Evolutionary conservation across 371 early-diverging fungal genomes (phyloP), one percentile per base, ranked within the genome.

Genomic region (Circinella minor): DNA sequence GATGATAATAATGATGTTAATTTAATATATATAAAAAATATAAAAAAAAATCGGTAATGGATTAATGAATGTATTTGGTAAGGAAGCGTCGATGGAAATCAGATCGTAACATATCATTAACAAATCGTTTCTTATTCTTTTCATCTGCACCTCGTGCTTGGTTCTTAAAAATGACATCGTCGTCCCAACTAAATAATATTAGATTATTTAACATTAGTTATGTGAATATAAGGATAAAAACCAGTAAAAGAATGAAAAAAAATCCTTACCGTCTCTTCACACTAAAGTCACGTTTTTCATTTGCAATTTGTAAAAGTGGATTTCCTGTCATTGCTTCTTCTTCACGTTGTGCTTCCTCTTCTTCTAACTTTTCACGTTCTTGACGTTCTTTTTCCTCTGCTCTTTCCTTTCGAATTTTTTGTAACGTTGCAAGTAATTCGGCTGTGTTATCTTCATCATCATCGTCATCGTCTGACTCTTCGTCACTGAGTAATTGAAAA

Each of bases 81-180:
- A 98, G 94, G 79, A 98, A 98, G 80, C 94, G 93, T 74, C 95
- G 86, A 74, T 98, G 98, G 78, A 97, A 98, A 81, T 97, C 98
- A 15, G 94, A 93, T 57, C 99, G 89, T 48, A 96, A 79, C 84
- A 95, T 91, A 74, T 98, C 99, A 81, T 98, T 98, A 73, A 98
- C 91, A 82, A 98, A 98, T 66, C 98, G 86, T 85, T 96, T 97
- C 78, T 94, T 91, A 43, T 93, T 90, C 65, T 90, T 92, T 38
- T 93, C 95, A 36, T 95, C 93, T 18, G 89, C 82, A 18, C 94
- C 96, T 60, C 90, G 83, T 1, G 95, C 95, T 82, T 98, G 99
- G 80, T 98, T 98, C 74, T 93, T 95, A 80, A 98, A 98, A 55
- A 98, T 91, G 63, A 98, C 98, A 79, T 98, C 99, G 68, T 97